Percentiles rank a stretch among this genome's conserved stretches.
These are phyloP conservation scores for Yamadazyma triangularis DNA, from an alignment of 1,139 yeast species.

Conservation along the genomic window DNA sequence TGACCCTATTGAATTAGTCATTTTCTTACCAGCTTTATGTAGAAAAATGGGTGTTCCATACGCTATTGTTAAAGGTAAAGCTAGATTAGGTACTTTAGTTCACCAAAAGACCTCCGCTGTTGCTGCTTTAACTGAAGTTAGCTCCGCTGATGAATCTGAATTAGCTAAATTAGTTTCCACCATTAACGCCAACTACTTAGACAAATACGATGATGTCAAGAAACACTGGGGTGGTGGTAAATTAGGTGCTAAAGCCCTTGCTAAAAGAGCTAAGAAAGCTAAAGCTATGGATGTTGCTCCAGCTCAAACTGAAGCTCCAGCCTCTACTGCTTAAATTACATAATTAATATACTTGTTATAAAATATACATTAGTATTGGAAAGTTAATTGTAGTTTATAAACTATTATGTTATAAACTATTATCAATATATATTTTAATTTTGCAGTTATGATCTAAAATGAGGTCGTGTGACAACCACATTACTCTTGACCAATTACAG, in stretches of 20 bases:
- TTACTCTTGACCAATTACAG: slow-evolving; percentile 33
- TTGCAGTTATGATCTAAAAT: too few species aligned
- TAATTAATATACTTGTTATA: neutral
- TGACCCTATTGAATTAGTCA: slow-evolving; percentile 96
- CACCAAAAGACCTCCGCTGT: slow-evolving; percentile 97
- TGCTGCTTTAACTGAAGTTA: slow-evolving; percentile 94
- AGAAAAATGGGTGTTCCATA: slow-evolving; percentile 99
- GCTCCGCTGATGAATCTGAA: slow-evolving; percentile 90
- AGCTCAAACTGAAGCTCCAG: neutral
- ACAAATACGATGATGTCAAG: slow-evolving; percentile 91
- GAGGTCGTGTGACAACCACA: too few species aligned
- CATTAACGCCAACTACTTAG: slow-evolving; percentile 85
- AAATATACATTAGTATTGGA: neutral
- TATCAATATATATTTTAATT: too few species aligned
- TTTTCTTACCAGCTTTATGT: slow-evolving; percentile 96
- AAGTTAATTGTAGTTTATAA: too few species aligned
- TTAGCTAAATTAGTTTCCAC: slow-evolving; percentile 89
- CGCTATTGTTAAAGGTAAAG: slow-evolving; percentile 98
- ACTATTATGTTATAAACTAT: too few species aligned
- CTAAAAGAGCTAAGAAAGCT: slow-evolving; percentile 51
- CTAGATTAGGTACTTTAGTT: slow-evolving; percentile 95
- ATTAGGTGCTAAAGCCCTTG: slow-evolving; percentile 90
- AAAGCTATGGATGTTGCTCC: slow-evolving; percentile 30
- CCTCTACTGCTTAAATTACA: neutral
- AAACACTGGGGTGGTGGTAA: slow-evolving; percentile 99